phyloP scores from a whole-genome alignment of 352 stramenopile species.

The Thraustotheca clavata region DNA sequence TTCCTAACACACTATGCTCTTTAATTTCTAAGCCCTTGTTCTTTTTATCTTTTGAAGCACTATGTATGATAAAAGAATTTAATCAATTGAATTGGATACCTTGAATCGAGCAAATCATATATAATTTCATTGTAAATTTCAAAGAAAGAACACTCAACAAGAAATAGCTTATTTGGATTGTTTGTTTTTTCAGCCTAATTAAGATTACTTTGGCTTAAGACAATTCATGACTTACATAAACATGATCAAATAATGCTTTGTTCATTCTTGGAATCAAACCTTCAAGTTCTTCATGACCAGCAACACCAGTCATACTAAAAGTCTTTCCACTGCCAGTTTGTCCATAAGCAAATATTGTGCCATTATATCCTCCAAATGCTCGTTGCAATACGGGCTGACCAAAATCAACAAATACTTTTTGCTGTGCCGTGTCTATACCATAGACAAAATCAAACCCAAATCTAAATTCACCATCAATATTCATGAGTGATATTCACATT shows the following conservation, averaged over 20 bases:
- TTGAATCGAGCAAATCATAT: slow-evolving; percentile 89
- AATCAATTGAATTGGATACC: slow-evolving; percentile 22
- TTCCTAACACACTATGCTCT: slow-evolving; percentile 90
- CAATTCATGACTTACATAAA: slow-evolving; percentile 26
- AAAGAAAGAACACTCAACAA: slow-evolving; percentile 91
- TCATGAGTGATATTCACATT: not conserved
- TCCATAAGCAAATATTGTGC: slow-evolving; percentile 86
- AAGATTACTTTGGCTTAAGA: not conserved
- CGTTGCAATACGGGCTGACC: slow-evolving; percentile 66
- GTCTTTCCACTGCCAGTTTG: slow-evolving; percentile 84
- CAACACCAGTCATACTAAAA: slow-evolving; percentile 82
- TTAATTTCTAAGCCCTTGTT: slow-evolving; percentile 89
- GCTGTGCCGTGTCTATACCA: slow-evolving; percentile 60
- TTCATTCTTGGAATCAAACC: slow-evolving; percentile 91
- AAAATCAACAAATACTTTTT: slow-evolving; percentile 70
- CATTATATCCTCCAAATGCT: slow-evolving; percentile 82
- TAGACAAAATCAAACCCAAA: slow-evolving; percentile 89
- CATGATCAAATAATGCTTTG: slow-evolving; percentile 80
- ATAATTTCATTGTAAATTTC: slow-evolving; percentile 97
- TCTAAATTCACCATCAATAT: not conserved
- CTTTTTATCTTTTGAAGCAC: slow-evolving; percentile 62
- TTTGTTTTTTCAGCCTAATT: slow-evolving; percentile 38
- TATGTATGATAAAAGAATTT: not conserved
- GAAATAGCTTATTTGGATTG: slow-evolving; percentile 69
- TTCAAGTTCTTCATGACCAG: slow-evolving; percentile 45